Percentiles rank a stretch among this genome's conserved stretches.
phyloP scores from a whole-genome alignment of 1,139 yeast genomes.

The Barnettozyma hawaiiensis region DNA sequence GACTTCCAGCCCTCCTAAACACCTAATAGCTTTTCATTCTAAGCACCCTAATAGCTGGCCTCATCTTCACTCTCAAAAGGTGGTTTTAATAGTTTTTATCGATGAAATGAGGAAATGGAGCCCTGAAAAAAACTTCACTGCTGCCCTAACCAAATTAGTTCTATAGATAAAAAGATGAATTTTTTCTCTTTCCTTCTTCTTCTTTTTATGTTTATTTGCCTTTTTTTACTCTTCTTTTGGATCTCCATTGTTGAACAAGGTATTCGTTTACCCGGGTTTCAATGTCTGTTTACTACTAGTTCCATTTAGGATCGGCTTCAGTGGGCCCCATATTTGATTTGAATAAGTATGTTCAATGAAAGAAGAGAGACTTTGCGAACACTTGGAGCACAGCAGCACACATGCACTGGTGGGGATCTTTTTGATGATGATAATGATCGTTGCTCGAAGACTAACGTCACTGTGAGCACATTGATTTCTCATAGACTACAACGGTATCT shows the following conservation, averaged over 20 bases:
- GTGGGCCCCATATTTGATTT: not conserved
- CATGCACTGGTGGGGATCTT: not conserved
- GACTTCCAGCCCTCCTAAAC: too few relatives aligned
- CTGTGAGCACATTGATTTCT: constrained; percentile 75
- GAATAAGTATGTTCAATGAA: not conserved
- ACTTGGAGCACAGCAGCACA: too few relatives aligned
- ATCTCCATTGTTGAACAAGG: not conserved
- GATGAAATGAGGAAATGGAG: too few relatives aligned
- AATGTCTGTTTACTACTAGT: constrained; percentile 4
- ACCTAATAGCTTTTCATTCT: too few relatives aligned
- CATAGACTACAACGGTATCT: constrained; percentile 99
- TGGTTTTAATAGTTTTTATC: too few relatives aligned
- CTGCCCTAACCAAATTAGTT: too few relatives aligned
- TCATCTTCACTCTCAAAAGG: too few relatives aligned
- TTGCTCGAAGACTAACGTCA: constrained; percentile 52
- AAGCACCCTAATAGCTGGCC: too few relatives aligned
- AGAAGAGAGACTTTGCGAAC: not conserved
- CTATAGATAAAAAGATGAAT: too few relatives aligned
- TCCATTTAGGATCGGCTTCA: not conserved
- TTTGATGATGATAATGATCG: constrained; percentile 40
- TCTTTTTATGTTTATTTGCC: too few relatives aligned
- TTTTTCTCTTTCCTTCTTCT: not conserved
- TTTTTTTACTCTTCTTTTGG: too few relatives aligned
- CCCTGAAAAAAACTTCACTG: too few relatives aligned
- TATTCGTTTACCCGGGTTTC: not conserved